Conservation (phyloP, 2,329 filamentous ascomycete genomes). For the Dothidotthia symphoricarpi region DNA sequence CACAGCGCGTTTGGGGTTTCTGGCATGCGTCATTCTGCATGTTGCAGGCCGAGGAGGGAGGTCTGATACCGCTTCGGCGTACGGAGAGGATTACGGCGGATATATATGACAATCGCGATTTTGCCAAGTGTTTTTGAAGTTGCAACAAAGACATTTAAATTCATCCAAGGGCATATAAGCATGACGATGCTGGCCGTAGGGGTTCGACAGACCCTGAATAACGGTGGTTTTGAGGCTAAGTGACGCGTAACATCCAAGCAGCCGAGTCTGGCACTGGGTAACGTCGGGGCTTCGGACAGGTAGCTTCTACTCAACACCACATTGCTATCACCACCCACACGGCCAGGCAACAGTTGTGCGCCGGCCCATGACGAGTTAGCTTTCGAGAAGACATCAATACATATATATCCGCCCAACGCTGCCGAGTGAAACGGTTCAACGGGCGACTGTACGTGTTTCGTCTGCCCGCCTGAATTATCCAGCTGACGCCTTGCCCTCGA, state of each 20-base stretch:
- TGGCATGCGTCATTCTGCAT: slow-evolving; percentile 33
- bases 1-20: slow-evolving; percentile 39
- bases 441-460: slow-evolving; percentile 11
- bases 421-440: slow-evolving; percentile 6
- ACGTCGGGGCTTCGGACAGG: slow-evolving; percentile 23
- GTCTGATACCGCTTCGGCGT: slow-evolving; percentile 34
- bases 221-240: no score
- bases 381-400: background rate
- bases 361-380: slow-evolving; percentile 1
- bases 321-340: slow-evolving; percentile 14
- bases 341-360: slow-evolving; percentile 1
- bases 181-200: background rate
- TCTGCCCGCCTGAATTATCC: slow-evolving; percentile 11
- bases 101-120: slow-evolving; percentile 33
- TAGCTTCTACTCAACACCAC: slow-evolving; percentile 23
- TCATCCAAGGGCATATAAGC: no score
- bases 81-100: slow-evolving; percentile 30
- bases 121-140: slow-evolving; percentile 4
- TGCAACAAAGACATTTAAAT: slow-evolving; percentile 10
- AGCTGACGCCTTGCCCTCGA: slow-evolving; percentile 12
- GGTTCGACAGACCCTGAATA: slow-evolving; percentile 4
- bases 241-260: slow-evolving; percentile 18
- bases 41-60: slow-evolving; percentile 27
- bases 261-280: slow-evolving; percentile 9
- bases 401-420: slow-evolving; percentile 1